These are phyloP conservation scores for Fraxinus cuspidata DNA, from an alignment of 257 asterid species.

Conservation along the genomic window DNA sequence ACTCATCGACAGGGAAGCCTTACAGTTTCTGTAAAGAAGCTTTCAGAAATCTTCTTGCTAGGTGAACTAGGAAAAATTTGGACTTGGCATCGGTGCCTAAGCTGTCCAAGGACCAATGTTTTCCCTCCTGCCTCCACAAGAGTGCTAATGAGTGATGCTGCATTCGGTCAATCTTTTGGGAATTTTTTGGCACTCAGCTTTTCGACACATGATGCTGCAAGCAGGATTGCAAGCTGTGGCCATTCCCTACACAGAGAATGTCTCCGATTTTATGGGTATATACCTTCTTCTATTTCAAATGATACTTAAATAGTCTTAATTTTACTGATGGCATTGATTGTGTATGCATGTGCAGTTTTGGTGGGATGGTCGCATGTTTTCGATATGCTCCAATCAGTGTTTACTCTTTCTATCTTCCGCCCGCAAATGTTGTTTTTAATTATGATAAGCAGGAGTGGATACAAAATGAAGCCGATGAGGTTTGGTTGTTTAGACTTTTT, in stretches of 20 bases:
- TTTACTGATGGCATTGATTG: slow-evolving; percentile 8
- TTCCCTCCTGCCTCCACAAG: slow-evolving; percentile 68
- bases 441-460: slow-evolving; percentile 67
- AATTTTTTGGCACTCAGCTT: slow-evolving; percentile 78
- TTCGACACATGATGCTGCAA: slow-evolving; percentile 78
- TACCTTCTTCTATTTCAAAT: not conserved
- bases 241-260: slow-evolving; percentile 85
- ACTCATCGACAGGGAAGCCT: slow-evolving; percentile 78
- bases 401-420: slow-evolving; percentile 77
- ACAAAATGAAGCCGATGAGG: slow-evolving; percentile 65
- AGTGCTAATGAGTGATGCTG: slow-evolving; percentile 73
- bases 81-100: slow-evolving; percentile 89
- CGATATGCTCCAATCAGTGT: slow-evolving; percentile 71
- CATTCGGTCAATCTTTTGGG: slow-evolving; percentile 77
- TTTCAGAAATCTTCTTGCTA: slow-evolving; percentile 49
- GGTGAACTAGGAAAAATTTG: slow-evolving; percentile 71
- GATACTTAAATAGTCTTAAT: not conserved
- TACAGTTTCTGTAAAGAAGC: slow-evolving; percentile 62
- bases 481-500: slow-evolving; percentile 24
- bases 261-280: slow-evolving; percentile 81
- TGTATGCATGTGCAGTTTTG: slow-evolving; percentile 56
- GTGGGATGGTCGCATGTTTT: slow-evolving; percentile 81
- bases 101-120: slow-evolving; percentile 66
- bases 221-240: slow-evolving; percentile 48
- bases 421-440: slow-evolving; percentile 65